Evolutionary conservation across 495 filamentous ascomycete species (phyloP), one percentile per base, ranked within the genome.

Genomic region (Staphylotrichum longicolle): DNA sequence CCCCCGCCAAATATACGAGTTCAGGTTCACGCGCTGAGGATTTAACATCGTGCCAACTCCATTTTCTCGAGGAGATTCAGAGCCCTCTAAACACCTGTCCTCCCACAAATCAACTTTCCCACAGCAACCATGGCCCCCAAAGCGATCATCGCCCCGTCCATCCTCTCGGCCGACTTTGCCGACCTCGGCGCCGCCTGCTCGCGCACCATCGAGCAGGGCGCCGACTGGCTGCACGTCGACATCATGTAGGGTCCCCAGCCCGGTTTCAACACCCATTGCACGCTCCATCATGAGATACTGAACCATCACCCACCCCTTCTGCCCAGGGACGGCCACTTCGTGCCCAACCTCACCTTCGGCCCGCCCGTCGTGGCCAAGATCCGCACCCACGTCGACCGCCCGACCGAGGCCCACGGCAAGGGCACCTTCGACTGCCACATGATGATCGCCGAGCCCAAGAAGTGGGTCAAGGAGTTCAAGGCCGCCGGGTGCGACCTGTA

Each of bases 361-460:
- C 87, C 79, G 37, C 94, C 94, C 7, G 91, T 98, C 27, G 94
- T 98, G 8, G 91, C 88, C 57, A 95, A 91, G 78, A 94, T 98
- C 58, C 88, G 94, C 42, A 81, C 83, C 44, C 87, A 95, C 68
- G 91, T 98, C 57, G 85, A 87, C 47, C 65, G 65, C 56, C 79
- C 81, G 20, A 65, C 68, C 33, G 68, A 74, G 57, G 68, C 78
- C 41, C 74, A 85, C 64, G 89, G 88, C 4, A 88, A 85, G 68
- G 94, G 94, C 32, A 96, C 94, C 34, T 98, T 98, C 68, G 94
- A 98, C 76, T 98, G 94, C 83, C 94, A 98, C 74, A 98, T 98
- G 95, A 98, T 98, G 94, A 96, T 98, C 68, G 86, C 89, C 67
- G 94, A 98, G 94, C 94, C 94, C 52, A 93, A 98, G 78, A 93